A percentile compares a stretch with the other conserved stretches of the same genome.
Conservation (phyloP, 345 rosid genomes). For the Euphorbia tirucalli region DNA sequence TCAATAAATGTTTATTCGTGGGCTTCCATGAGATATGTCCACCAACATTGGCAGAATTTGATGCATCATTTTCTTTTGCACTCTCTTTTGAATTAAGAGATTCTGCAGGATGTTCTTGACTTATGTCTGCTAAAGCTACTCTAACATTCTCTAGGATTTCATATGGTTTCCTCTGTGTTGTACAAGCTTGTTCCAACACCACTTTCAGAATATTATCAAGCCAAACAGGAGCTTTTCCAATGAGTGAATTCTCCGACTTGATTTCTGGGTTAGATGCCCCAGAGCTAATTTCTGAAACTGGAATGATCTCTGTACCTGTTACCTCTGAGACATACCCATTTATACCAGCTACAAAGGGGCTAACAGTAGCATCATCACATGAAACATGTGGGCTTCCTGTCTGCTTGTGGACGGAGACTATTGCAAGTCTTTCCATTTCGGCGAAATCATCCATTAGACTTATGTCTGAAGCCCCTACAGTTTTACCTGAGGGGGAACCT, state of each 20-base stretch:
- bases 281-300: conserved; percentile 26
- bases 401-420: conserved; percentile 48
- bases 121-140: conserved; percentile 41
- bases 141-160: conserved; percentile 60
- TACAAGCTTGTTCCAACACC: conserved; percentile 44
- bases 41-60: conserved; percentile 17
- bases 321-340: conserved; percentile 27
- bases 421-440: conserved; percentile 88
- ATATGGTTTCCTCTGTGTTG: conserved; percentile 37
- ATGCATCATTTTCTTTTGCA: conserved; percentile 7
- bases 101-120: conserved; percentile 20
- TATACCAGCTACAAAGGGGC: conserved; percentile 25
- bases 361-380: conserved; percentile 22
- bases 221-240: conserved; percentile 37
- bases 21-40: conserved; percentile 27
- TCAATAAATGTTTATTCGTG: conserved; percentile 20
- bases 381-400: conserved; percentile 37
- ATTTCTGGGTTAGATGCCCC: conserved; percentile 22
- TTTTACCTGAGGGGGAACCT: conserved; percentile 38
- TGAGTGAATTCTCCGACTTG: conserved; percentile 25
- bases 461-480: conserved; percentile 67
- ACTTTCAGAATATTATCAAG: conserved; percentile 46
- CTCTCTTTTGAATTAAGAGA: conserved; percentile 26
- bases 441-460: conserved; percentile 90
- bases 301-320: conserved; percentile 31